These are phyloP conservation scores for Aspergillus japonicus DNA, from an alignment of 2,329 filamentous ascomycete species.

Conservation along the genomic window DNA sequence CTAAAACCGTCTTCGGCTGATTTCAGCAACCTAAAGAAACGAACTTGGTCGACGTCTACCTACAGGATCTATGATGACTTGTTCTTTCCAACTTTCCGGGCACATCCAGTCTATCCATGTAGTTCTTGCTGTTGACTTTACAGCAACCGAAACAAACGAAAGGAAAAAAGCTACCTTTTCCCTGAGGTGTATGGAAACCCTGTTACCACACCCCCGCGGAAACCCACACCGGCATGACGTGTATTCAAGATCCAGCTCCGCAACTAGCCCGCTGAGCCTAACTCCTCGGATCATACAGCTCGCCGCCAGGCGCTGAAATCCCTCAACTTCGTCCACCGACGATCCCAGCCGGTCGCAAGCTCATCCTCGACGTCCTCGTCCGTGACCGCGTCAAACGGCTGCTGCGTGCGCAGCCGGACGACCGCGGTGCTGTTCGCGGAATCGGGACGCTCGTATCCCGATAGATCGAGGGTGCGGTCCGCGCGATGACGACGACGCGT, in stretches of 20 bases:
- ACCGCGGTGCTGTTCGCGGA: constrained; percentile 30
- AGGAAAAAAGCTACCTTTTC: not conserved
- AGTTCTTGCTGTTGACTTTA: no score
- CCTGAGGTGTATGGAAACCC: not conserved
- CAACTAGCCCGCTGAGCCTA: no score
- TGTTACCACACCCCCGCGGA: no score
- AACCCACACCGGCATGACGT: not conserved
- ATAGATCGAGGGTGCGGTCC: constrained; percentile 36
- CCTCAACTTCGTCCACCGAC: constrained; percentile 35
- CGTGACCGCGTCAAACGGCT: constrained; percentile 26
- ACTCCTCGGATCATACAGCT: constrained; percentile 4
- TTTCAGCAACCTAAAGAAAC: not conserved
- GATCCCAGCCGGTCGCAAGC: constrained; percentile 37
- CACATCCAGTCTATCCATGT: constrained; percentile 7
- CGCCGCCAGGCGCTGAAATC: constrained; percentile 32
- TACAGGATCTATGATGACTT: no score
- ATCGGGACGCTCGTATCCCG: constrained; percentile 46
- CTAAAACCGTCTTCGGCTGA: not conserved
- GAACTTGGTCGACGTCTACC: no score
- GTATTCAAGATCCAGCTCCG: no score
- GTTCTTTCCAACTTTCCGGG: no score
- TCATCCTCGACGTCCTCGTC: constrained; percentile 22
- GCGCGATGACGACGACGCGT: not conserved
- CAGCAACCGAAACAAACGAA: no score
- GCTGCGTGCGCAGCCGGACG: constrained; percentile 37